A percentile compares a stretch with the other conserved stretches of the same genome.
Conservation (phyloP, 441 rosid species). For the Populus hybrid region DNA sequence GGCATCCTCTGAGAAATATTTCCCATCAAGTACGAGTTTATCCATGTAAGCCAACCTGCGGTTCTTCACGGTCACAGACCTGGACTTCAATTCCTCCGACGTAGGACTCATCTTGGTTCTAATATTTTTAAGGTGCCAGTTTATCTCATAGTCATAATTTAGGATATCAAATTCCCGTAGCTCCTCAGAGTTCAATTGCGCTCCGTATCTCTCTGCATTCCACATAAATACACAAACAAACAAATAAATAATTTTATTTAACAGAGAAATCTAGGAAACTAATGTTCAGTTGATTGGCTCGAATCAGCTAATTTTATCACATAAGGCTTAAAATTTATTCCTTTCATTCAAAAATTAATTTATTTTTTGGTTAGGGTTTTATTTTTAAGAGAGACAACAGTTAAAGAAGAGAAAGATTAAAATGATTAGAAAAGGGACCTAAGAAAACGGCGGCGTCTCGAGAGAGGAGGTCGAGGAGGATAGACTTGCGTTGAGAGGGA, state of each 20-base stretch:
- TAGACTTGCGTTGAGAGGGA: constrained; percentile 67
- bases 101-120: constrained; percentile 65
- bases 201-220: constrained; percentile 68
- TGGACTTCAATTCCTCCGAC: constrained; percentile 52
- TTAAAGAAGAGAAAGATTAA: no score
- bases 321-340: no score
- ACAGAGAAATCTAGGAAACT: neutral
- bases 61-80: constrained; percentile 71
- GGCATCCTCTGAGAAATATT: constrained; percentile 85
- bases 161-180: constrained; percentile 62
- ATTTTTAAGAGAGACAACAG: neutral
- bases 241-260: neutral
- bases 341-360: no score
- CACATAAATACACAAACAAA: neutral
- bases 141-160: constrained; percentile 63
- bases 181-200: constrained; percentile 53
- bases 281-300: neutral
- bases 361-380: neutral
- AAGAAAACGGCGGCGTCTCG: constrained; percentile 84
- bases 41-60: constrained; percentile 74
- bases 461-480: constrained; percentile 80
- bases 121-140: constrained; percentile 75
- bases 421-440: constrained; percentile 30
- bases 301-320: neutral
- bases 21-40: constrained; percentile 60